Percentiles rank a stretch among this genome's conserved stretches.
Conservation (phyloP, 2,329 filamentous ascomycete species). For the Fusarium setosum region DNA sequence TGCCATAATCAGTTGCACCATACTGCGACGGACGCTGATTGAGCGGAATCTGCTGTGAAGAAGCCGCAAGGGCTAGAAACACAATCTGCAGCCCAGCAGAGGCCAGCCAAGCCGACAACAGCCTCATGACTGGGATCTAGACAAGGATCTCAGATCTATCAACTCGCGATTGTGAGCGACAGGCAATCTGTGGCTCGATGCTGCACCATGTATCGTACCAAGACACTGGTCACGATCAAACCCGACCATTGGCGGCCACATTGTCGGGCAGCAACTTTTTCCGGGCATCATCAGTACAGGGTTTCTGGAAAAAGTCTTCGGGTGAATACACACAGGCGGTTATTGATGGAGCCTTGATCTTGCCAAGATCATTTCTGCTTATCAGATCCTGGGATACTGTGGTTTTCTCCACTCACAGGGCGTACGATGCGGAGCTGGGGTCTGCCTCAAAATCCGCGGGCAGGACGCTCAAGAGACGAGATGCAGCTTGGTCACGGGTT, state of each 20-base stretch:
- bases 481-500: background rate
- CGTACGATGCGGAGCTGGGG: background rate
- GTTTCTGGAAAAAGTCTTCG: background rate
- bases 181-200: background rate
- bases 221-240: background rate
- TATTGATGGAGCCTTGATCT: background rate
- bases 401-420: conserved; percentile 5
- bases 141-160: conserved; percentile 3
- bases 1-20: background rate
- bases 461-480: background rate
- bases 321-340: background rate
- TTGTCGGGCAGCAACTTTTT: conserved; percentile 2
- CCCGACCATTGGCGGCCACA: background rate
- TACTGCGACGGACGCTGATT: background rate
- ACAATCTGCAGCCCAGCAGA: background rate
- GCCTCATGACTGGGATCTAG: background rate
- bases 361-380: background rate
- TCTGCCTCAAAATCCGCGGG: background rate
- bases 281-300: background rate
- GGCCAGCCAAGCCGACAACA: background rate
- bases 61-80: background rate
- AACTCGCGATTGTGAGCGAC: background rate
- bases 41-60: background rate
- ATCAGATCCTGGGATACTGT: conserved; percentile 9
- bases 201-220: background rate